phyloP scores from a whole-genome alignment of 441 rosid species.

The Geranium incanum region DNA sequence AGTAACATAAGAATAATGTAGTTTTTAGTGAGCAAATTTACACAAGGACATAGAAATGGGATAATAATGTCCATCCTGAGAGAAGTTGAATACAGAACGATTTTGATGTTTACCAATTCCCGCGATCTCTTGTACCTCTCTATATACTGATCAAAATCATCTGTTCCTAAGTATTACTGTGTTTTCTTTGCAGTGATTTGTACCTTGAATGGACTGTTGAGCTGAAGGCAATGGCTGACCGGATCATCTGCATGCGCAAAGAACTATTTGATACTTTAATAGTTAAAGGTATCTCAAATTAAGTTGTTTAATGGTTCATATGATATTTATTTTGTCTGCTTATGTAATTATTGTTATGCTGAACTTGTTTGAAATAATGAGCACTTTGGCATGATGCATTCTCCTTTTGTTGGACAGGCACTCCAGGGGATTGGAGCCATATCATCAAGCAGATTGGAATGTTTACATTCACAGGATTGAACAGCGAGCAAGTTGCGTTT shows the following conservation, averaged over 20 bases:
- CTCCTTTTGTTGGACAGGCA: slow-evolving; percentile 34
- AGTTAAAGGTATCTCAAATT: slow-evolving; percentile 33
- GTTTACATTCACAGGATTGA: slow-evolving; percentile 73
- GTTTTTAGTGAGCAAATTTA: too few species aligned
- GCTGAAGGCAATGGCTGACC: slow-evolving; percentile 64
- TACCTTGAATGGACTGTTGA: slow-evolving; percentile 54
- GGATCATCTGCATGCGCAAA: slow-evolving; percentile 56
- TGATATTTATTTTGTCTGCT: too few species aligned
- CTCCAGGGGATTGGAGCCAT: slow-evolving; percentile 78
- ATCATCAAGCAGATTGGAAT: slow-evolving; percentile 78
- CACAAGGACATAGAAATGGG: neutral
- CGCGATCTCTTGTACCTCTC: neutral
- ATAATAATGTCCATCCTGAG: slow-evolving; percentile 6
- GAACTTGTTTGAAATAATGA: neutral
- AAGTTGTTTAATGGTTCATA: neutral
- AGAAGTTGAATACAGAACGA: neutral
- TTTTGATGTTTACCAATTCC: neutral
- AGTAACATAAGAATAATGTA: neutral
- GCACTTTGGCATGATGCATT: neutral
- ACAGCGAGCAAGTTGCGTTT: slow-evolving; percentile 59
- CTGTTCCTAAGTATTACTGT: neutral
- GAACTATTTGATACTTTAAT: slow-evolving; percentile 44
- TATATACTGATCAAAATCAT: neutral
- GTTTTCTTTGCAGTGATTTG: slow-evolving; percentile 32
- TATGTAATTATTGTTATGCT: neutral